phyloP scores from a whole-genome alignment of 2,329 filamentous ascomycete species.

The Scedosporium minutisporum region DNA sequence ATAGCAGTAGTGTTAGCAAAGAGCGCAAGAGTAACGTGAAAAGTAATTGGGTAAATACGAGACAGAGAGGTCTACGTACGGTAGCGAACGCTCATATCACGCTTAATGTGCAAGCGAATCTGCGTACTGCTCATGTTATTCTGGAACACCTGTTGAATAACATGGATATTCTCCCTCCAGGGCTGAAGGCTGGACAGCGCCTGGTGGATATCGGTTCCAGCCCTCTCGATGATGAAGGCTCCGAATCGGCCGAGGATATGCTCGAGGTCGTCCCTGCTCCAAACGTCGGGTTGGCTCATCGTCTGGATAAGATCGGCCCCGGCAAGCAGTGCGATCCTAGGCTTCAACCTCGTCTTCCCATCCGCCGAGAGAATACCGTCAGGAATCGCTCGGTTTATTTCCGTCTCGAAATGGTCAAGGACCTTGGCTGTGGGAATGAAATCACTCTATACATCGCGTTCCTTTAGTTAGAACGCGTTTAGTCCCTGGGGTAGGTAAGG shows the following conservation, averaged over 20 bases:
- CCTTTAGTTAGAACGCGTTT: background rate
- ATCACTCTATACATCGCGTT: constrained; percentile 52
- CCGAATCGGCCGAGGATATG: constrained; percentile 80
- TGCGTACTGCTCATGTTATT: constrained; percentile 78
- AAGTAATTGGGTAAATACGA: background rate
- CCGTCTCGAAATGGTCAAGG: constrained; percentile 81
- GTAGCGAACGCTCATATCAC: constrained; percentile 76
- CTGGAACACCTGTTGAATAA: constrained; percentile 74
- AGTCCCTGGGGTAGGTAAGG: too few relatives aligned
- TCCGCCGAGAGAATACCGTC: constrained; percentile 65
- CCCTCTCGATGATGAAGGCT: constrained; percentile 78
- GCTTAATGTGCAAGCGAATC: constrained; percentile 69
- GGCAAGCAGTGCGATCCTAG: constrained; percentile 71
- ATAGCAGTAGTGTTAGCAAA: constrained; percentile 5
- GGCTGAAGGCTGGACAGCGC: constrained; percentile 71
- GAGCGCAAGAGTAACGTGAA: background rate
- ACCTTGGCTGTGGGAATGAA: constrained; percentile 87
- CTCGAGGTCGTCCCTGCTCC: constrained; percentile 75
- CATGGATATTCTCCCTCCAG: constrained; percentile 78
- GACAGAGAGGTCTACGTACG: constrained; percentile 14
- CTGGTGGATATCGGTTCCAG: constrained; percentile 80
- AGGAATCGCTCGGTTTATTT: constrained; percentile 66
- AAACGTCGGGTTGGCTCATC: constrained; percentile 65
- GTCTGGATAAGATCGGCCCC: constrained; percentile 69
- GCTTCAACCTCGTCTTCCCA: constrained; percentile 50